phyloP scores from a whole-genome alignment of 2,329 filamentous ascomycete genomes.

The Fusarium nodosum region DNA sequence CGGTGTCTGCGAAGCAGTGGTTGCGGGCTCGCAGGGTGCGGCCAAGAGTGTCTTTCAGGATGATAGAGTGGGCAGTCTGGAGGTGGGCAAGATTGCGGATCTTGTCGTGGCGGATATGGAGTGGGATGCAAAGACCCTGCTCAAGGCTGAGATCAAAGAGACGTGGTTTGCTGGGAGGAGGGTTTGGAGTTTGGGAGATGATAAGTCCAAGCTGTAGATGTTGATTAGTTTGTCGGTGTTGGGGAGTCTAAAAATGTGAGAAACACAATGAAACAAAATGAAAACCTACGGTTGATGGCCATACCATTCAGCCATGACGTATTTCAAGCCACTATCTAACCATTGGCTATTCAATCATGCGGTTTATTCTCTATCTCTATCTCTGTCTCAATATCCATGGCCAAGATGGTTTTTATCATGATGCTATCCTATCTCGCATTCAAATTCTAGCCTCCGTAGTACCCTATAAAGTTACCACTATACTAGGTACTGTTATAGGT shows the following conservation, averaged over 20 bases:
- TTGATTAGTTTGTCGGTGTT: conserved; percentile 12
- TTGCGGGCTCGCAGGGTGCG: conserved; percentile 65
- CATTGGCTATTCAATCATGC: neutral
- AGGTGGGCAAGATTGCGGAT: conserved; percentile 66
- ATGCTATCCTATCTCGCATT: conserved; percentile 38
- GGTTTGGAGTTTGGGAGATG: conserved; percentile 53
- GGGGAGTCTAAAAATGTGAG: conserved; percentile 24
- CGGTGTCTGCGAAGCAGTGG: conserved; percentile 64
- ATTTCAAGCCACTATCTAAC: conserved; percentile 4
- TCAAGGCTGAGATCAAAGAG: conserved; percentile 62
- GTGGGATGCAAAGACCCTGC: conserved; percentile 62
- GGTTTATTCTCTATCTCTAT: conserved; percentile 13
- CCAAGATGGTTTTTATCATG: conserved; percentile 22
- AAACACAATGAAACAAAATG: neutral
- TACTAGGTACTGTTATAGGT: neutral
- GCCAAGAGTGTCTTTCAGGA: conserved; percentile 68
- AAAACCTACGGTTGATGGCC: neutral
- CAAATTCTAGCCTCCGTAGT: conserved; percentile 32
- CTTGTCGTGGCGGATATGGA: conserved; percentile 63
- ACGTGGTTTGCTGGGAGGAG: conserved; percentile 66
- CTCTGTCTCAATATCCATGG: neutral
- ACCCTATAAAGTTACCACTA: neutral
- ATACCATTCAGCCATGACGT: conserved; percentile 8
- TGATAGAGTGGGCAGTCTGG: conserved; percentile 62
- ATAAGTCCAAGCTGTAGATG: neutral